Conservation (phyloP, 768 basidiomycete genomes). For the Hygrophoropsis aurantiaca region DNA sequence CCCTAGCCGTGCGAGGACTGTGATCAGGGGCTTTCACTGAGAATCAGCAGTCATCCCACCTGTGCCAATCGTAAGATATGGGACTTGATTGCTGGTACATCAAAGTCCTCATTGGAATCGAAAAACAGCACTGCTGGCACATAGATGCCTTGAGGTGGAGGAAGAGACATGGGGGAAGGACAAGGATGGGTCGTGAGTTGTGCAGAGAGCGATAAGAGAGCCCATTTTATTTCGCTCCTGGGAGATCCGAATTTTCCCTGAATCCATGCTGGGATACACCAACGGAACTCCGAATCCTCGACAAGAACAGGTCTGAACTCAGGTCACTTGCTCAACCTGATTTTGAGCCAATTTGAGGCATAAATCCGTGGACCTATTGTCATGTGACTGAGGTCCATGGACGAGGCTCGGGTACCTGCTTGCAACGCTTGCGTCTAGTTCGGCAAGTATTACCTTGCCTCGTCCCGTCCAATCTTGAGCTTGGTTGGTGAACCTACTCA, state of each 20-base stretch:
- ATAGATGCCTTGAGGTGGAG: slow-evolving; percentile 70
- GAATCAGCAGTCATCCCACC: too few species aligned
- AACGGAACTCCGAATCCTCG: slow-evolving; percentile 6
- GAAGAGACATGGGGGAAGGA: slow-evolving; percentile 26
- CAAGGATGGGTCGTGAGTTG: not conserved
- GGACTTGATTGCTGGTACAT: slow-evolving; percentile 61
- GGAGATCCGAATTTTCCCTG: not conserved
- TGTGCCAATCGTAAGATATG: slow-evolving; percentile 75
- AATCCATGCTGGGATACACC: not conserved
- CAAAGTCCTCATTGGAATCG: slow-evolving; percentile 66
- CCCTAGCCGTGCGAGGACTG: slow-evolving; percentile 50
- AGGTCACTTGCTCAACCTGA: not conserved
- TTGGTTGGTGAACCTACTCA: too few species aligned
- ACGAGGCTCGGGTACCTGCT: not conserved
- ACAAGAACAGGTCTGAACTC: not conserved
- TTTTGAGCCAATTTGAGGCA: too few species aligned
- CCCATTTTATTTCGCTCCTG: not conserved
- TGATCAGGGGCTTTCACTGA: too few species aligned
- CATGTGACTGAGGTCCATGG: slow-evolving; percentile 4
- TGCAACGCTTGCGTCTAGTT: too few species aligned
- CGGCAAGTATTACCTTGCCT: too few species aligned
- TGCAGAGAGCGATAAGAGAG: too few species aligned
- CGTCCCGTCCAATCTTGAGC: too few species aligned
- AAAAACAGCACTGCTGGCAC: slow-evolving; percentile 80
- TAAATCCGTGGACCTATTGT: too few species aligned